These are phyloP conservation scores for Viola odorata DNA, from an alignment of 345 rosid genomes.

Conservation along the genomic window DNA sequence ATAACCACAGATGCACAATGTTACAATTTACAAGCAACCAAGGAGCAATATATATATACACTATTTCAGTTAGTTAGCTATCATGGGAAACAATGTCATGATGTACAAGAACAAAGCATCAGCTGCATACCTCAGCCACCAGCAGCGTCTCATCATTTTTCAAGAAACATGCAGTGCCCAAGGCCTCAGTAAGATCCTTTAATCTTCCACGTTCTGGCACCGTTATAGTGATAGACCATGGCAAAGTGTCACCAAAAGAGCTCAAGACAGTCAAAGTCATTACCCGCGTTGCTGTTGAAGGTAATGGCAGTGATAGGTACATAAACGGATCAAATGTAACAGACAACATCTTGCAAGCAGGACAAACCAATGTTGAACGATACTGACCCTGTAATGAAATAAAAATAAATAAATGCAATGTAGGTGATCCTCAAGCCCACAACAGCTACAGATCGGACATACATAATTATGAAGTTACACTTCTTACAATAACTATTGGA, in stretches of 20 bases:
- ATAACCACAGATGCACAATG: too few relatives aligned
- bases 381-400: slow-evolving; percentile 20
- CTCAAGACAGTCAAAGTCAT: slow-evolving; percentile 23
- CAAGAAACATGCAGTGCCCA: slow-evolving; percentile 21
- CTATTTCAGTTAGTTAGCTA: not conserved
- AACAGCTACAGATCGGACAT: too few relatives aligned
- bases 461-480: not conserved
- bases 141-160: slow-evolving; percentile 17
- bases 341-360: slow-evolving; percentile 18
- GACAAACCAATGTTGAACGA: slow-evolving; percentile 16
- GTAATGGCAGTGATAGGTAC: slow-evolving; percentile 22
- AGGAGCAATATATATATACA: too few relatives aligned
- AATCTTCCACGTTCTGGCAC: slow-evolving; percentile 21
- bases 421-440: too few relatives aligned
- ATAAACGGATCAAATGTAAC: slow-evolving; percentile 27
- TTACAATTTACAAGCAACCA: too few relatives aligned
- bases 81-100: not conserved
- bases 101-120: not conserved
- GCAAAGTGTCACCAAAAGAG: slow-evolving; percentile 15
- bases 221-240: slow-evolving; percentile 17
- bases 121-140: slow-evolving; percentile 20
- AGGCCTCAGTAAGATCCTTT: slow-evolving; percentile 22
- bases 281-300: slow-evolving; percentile 21
- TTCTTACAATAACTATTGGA: not conserved
- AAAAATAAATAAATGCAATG: not conserved